Percentiles rank a stretch among this genome's conserved stretches.
Evolutionary conservation across 129 eudicot species (phyloP).

Genomic region (Artemisia annua): DNA sequence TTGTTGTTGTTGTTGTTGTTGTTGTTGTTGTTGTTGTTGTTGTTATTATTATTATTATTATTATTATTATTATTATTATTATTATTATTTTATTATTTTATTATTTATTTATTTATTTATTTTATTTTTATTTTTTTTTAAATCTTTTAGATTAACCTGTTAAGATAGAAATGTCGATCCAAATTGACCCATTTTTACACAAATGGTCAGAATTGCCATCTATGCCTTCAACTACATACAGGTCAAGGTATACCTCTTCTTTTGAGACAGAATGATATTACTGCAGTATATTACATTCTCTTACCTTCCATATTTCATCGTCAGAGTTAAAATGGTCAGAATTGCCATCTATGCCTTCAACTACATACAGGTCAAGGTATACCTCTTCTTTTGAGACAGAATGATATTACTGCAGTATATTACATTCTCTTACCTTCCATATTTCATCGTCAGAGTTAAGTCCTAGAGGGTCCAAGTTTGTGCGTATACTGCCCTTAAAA

Average conservation of each 20-base stretch:
- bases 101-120: too few species aligned
- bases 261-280: not conserved
- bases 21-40: too few species aligned
- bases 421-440: constrained; percentile 51
- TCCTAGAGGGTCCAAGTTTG: constrained; percentile 73
- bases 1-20: too few species aligned
- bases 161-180: not conserved
- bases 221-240: not conserved
- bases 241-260: not conserved
- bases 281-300: not conserved
- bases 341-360: too few species aligned
- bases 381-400: not conserved
- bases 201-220: too few species aligned
- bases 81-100: too few species aligned
- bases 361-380: not conserved
- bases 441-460: constrained; percentile 63
- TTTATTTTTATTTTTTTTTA: too few species aligned
- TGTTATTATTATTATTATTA: too few species aligned
- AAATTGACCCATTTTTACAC: too few species aligned
- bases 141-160: too few species aligned
- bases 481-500: constrained; percentile 60
- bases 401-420: not conserved
- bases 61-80: too few species aligned
- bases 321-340: constrained; percentile 51
- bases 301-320: constrained; percentile 71